Evolutionary conservation across 2,329 filamentous ascomycete species (phyloP), one percentile per base, ranked within the genome.

Genomic region (Meredithiella fracta): DNA sequence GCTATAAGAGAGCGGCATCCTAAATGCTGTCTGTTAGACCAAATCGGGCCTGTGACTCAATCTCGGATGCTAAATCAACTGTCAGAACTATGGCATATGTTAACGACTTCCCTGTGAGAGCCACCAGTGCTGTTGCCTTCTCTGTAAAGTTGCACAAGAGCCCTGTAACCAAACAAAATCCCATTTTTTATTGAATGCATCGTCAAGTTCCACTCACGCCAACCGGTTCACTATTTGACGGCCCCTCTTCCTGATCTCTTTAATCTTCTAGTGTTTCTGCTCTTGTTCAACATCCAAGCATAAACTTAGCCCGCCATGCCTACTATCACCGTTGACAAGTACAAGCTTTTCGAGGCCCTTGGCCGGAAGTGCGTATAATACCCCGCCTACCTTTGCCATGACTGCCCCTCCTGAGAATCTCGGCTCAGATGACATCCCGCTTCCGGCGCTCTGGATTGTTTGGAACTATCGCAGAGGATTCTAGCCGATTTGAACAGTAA

Each of bases 291-390:
- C 8, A 17, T 52, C 31, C 17, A 52, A 52, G 50, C 50, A 52
- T 17, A n/a, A 47, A 15, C 40, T 23, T 15, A 29, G 64, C 62
- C 67, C 67, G 69, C 58, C 62, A 96, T 96, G 92, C 92, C 92
- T 72, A 98, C 92, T 68, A 96, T 98, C 64, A 78, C 84, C 64
- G 90, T 97, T 64, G 86, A 97, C 76, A 98, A 97, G 75, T 90
- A 89, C 65, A 87, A 84, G 67, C 86, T 98, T 67, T 97, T 86
- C 77, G 83, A 94, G 73, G 89, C 86, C 68, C 79, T 98, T 59
- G 91, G 89, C 66, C 83, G 83, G 72, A 83, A 92, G 80, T 96
- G 69, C 63, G 70, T 66, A 60, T 61, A 54, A 26, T 23, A 17
- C 17, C 50, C 34, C 22, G 15, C 11, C 29, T 14, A 38, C n/a